Evolutionary conservation across 2,329 filamentous ascomycete genomes (phyloP), one percentile per base, ranked within the genome.

Genomic region (Xylaria sp.): DNA sequence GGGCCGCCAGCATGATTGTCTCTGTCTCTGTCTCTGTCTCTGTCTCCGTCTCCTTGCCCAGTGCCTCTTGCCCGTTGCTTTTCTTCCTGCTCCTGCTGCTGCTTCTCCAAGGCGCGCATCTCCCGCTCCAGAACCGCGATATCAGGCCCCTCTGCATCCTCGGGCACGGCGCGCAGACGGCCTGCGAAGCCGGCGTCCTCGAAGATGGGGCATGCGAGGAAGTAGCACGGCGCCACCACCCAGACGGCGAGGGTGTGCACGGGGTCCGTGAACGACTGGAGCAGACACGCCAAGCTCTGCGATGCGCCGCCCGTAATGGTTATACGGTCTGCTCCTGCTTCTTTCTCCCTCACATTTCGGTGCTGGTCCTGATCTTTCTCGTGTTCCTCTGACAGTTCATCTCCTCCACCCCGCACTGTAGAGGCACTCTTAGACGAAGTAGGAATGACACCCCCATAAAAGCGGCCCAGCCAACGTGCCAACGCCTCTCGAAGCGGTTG

Each of bases 281-380:
- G 81, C 3, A 97, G 81, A 74, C 89, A 91, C 0, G 91, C 93
- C 2, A 97, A 78, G 75, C 90, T 94, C 82, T 97, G 94, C 71
- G 89, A 92, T 2, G 94, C 94, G 17, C 94, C 94, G 50, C 94
- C 93, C 0, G 92, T 92, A 76, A 97, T 90, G 75, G 90, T 92
- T 61, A 97, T 90, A 36, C 92, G 85, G 2, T 87, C 83, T 3
- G 51, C 38, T 10, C 33, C 47, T 7, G 22, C 31, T 7, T 20
- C 44, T 13, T 29, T 13, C 11, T 13, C 42, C 5, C 10, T 25
- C 29, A 1, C 3, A 73, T 20, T 33, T 3, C 15, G 4, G 22
- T 11, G n/a, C 39, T 53, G 47, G 5, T 77, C 70, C 20, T 22
- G 10, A 1, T 44, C 87, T 79, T 4, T 11, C 29, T 50, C 29